Conservation (phyloP, 345 rosid genomes). For the Cardiospermum halicacabum region DNA sequence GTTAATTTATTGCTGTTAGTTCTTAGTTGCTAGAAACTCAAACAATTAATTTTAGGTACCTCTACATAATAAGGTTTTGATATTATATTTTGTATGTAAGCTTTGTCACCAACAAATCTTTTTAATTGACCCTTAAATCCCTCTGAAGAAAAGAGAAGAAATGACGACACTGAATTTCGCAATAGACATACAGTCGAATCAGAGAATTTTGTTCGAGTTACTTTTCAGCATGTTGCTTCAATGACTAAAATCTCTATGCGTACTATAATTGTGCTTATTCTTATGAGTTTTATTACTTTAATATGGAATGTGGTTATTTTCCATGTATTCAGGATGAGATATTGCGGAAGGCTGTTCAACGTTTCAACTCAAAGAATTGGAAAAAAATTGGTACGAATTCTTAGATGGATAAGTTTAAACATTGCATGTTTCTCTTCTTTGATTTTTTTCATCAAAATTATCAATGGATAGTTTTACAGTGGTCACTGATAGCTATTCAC, state of each 20-base stretch:
- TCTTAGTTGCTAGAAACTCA: slow-evolving; percentile 9
- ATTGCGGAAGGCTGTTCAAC: slow-evolving; percentile 85
- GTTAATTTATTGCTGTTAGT: slow-evolving; percentile 10
- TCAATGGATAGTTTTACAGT: not conserved
- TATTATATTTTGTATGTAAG: not conserved
- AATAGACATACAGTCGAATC: not conserved
- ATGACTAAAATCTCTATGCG: not conserved
- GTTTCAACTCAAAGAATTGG: slow-evolving; percentile 98
- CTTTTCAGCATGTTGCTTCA: not conserved
- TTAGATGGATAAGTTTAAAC: slow-evolving; percentile 4
- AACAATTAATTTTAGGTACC: not conserved
- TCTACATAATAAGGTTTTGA: not conserved
- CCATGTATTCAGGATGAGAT: slow-evolving; percentile 72
- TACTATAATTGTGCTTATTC: not conserved
- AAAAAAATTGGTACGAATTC: slow-evolving; percentile 76
- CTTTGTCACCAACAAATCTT: not conserved
- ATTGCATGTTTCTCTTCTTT: no score
- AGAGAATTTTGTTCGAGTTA: not conserved
- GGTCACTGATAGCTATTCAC: not conserved
- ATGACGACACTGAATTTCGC: no score
- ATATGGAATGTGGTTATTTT: not conserved
- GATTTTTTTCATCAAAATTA: not conserved
- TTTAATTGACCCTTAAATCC: not conserved
- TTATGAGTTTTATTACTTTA: not conserved
- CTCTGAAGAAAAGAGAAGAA: not conserved